Percentiles rank a stretch among this genome's conserved stretches.
These are phyloP conservation scores for Aspergillus biplanus DNA, from an alignment of 495 filamentous ascomycete genomes.

Conservation along the genomic window DNA sequence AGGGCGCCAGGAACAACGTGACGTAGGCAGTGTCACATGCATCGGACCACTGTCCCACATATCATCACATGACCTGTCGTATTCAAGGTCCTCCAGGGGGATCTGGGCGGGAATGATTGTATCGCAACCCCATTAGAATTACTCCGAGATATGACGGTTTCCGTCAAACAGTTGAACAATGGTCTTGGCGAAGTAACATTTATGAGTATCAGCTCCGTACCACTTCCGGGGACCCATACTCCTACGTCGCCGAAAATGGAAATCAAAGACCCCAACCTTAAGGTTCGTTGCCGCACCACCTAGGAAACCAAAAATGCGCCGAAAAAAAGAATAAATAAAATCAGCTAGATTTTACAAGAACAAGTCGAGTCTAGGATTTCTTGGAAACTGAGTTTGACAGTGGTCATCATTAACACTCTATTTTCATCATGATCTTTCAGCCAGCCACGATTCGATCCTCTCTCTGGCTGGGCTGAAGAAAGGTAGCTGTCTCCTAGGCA, in stretches of 20 bases:
- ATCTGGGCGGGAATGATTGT: not conserved
- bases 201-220: too few species aligned
- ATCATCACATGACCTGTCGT: slow-evolving; percentile 12
- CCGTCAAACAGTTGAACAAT: not conserved
- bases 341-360: not conserved
- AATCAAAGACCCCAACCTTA: not conserved
- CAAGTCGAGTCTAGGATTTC: not conserved
- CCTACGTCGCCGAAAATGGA: not conserved
- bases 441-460: not conserved
- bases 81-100: not conserved
- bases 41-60: not conserved
- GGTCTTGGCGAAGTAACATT: too few species aligned
- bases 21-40: slow-evolving; percentile 25
- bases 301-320: not conserved
- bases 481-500: slow-evolving; percentile 20
- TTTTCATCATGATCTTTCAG: not conserved
- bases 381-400: not conserved
- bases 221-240: too few species aligned
- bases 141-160: slow-evolving; percentile 1
- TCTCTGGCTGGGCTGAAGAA: slow-evolving; percentile 16
- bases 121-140: not conserved
- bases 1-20: slow-evolving; percentile 20
- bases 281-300: not conserved
- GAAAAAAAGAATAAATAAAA: not conserved
- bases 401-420: not conserved